phyloP scores from a whole-genome alignment of 2,329 filamentous ascomycete genomes.

The Hypocrella siamensis region DNA sequence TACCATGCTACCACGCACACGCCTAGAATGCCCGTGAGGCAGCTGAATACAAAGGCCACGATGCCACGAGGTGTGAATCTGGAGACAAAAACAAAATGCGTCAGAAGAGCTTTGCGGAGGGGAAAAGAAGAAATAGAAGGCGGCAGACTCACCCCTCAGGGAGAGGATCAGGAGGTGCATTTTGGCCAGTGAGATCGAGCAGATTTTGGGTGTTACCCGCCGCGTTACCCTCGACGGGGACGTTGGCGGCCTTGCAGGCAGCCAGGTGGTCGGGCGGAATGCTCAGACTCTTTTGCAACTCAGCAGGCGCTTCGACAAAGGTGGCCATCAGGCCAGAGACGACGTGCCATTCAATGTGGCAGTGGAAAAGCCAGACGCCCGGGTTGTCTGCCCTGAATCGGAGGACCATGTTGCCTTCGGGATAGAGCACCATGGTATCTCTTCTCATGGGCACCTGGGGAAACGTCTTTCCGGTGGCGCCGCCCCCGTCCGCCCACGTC shows the following conservation, averaged over 20 bases:
- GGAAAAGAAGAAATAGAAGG: background rate
- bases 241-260: constrained; percentile 35
- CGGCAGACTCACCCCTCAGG: constrained; percentile 38
- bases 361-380: constrained; percentile 61
- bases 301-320: constrained; percentile 45
- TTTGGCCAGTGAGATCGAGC: constrained; percentile 48
- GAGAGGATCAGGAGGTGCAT: constrained; percentile 34
- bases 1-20: constrained; percentile 53
- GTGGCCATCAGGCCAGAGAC: constrained; percentile 49
- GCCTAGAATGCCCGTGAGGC: constrained; percentile 51
- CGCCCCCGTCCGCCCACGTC: constrained; percentile 31
- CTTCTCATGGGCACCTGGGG: constrained; percentile 45
- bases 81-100: background rate
- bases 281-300: constrained; percentile 41
- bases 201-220: constrained; percentile 52
- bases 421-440: constrained; percentile 51
- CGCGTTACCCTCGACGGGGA: constrained; percentile 51
- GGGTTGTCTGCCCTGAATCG: constrained; percentile 54
- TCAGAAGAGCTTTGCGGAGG: background rate
- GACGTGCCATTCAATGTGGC: constrained; percentile 69
- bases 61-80: constrained; percentile 56
- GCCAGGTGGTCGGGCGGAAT: constrained; percentile 45
- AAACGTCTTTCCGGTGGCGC: constrained; percentile 27
- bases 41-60: constrained; percentile 60
- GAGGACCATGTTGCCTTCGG: constrained; percentile 52